These are phyloP conservation scores for Solanum lignicaule DNA, from an alignment of 257 asterid genomes.

Conservation along the genomic window DNA sequence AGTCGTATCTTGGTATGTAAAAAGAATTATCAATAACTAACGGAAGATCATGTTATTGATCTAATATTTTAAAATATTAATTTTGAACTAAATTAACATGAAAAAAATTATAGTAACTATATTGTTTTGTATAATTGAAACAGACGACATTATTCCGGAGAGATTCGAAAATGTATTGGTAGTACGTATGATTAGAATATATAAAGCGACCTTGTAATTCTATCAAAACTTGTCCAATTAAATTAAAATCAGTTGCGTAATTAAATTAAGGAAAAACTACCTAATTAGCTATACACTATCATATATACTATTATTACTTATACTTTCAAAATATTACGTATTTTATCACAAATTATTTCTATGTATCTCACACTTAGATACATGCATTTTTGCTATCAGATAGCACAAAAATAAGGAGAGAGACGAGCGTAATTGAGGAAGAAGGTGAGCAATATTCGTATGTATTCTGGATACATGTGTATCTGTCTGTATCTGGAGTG, in stretches of 20 bases:
- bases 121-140: too few relatives aligned
- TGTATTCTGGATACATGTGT: too few relatives aligned
- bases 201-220: neutral
- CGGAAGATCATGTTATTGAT: neutral
- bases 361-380: too few relatives aligned
- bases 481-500: too few relatives aligned
- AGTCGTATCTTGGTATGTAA: neutral
- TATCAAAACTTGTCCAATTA: neutral
- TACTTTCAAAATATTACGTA: too few relatives aligned
- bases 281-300: neutral
- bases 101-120: too few relatives aligned
- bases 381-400: neutral
- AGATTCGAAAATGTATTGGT: neutral
- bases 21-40: neutral
- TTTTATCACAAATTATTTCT: too few relatives aligned
- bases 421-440: rapidly evolving
- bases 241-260: neutral
- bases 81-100: neutral
- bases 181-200: neutral
- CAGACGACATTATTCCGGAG: neutral
- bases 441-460: too few relatives aligned
- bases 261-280: too few relatives aligned
- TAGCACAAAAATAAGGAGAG: neutral
- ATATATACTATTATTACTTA: too few relatives aligned
- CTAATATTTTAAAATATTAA: too few relatives aligned